Conservation (phyloP, 257 asterid species). For the Asclepias syriaca region DNA sequence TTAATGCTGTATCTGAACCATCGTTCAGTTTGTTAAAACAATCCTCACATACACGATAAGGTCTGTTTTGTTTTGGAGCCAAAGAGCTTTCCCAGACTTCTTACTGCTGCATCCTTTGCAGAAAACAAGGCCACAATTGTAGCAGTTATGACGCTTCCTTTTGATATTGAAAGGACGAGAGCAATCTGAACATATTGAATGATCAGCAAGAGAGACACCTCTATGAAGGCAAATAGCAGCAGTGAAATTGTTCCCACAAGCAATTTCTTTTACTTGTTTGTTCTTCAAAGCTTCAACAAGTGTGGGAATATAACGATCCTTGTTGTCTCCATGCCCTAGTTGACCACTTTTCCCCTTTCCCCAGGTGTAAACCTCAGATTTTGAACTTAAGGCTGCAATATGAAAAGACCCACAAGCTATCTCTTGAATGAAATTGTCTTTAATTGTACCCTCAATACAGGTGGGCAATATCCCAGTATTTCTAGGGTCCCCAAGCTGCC, state of each 20-base stretch:
- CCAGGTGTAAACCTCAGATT: slow-evolving; percentile 68
- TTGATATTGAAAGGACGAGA: slow-evolving; percentile 44
- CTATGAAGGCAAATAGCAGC: slow-evolving; percentile 54
- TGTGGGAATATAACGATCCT: slow-evolving; percentile 46
- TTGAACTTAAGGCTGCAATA: slow-evolving; percentile 52
- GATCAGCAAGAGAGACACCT: slow-evolving; percentile 30
- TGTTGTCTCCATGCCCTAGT: slow-evolving; percentile 65
- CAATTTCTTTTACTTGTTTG: slow-evolving; percentile 47
- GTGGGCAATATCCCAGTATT: slow-evolving; percentile 29
- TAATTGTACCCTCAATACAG: slow-evolving; percentile 41
- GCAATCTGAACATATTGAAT: slow-evolving; percentile 61
- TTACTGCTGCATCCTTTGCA: slow-evolving; percentile 54
- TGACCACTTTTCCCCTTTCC: slow-evolving; percentile 68
- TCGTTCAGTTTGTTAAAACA: slow-evolving; percentile 53
- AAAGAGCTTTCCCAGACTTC: slow-evolving; percentile 59
- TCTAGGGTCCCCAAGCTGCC: slow-evolving; percentile 38
- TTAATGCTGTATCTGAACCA: slow-evolving; percentile 31
- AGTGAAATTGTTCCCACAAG: slow-evolving; percentile 61
- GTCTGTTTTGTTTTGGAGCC: slow-evolving; percentile 51
- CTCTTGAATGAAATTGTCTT: slow-evolving; percentile 37
- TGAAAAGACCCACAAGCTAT: slow-evolving; percentile 74
- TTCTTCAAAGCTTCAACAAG: slow-evolving; percentile 50
- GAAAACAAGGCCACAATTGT: slow-evolving; percentile 65
- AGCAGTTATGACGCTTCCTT: slow-evolving; percentile 64
- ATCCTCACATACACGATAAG: slow-evolving; percentile 57